Evolutionary conservation across 164 flowering plant species (phyloP), one percentile per base, ranked within the genome.

Genomic region (Kalanchoe fedtschenkoi): DNA sequence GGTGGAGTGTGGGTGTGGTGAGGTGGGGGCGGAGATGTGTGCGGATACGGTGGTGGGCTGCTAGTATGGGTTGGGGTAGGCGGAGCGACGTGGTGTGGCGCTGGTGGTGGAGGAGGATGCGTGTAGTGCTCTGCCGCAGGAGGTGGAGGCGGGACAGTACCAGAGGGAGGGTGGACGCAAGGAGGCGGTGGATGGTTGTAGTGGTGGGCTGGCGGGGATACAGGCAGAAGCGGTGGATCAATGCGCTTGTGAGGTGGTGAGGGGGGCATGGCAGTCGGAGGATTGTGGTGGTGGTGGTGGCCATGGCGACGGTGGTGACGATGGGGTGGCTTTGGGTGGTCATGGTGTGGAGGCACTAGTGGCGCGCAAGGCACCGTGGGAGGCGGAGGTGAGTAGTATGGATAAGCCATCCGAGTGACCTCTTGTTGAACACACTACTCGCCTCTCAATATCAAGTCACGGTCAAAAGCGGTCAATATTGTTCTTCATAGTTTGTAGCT

Each of bases 301-400:
- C 19, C 54, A 43, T 32, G 66, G 57, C 3, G 16, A 35, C 0
- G 37, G 41, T n/a, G 60, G 63, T 58, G 61, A 33, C 16, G 60
- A 32, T 33, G 38, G 19, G 34, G 60, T 14, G 60, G 38, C 21
- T 17, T 58, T 15, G 61, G 61, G 1, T 58, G 19, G n/a, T 19
- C 38, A 5, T 34, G 19, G 10, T 35, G 60, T 5, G 66, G 46
- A 54, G 71, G 64, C 14, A 66, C 67, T 39, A 58, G 61, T 6
- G 69, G 63, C n/a, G 66, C 46, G 1, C 55, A 47, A 9, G 55
- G 58, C 19, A 67, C 46, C 41, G 56, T 44, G 35, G 68, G 70
- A 0, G 68, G 65, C 0, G 65, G 77, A 33, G 80, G 73, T 21
- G 80, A 67, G 28, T 63, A 66, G 72, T 76, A 72, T 13, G 66